phyloP scores from a whole-genome alignment of 345 rosid species.

The Eucalyptus decipiens region DNA sequence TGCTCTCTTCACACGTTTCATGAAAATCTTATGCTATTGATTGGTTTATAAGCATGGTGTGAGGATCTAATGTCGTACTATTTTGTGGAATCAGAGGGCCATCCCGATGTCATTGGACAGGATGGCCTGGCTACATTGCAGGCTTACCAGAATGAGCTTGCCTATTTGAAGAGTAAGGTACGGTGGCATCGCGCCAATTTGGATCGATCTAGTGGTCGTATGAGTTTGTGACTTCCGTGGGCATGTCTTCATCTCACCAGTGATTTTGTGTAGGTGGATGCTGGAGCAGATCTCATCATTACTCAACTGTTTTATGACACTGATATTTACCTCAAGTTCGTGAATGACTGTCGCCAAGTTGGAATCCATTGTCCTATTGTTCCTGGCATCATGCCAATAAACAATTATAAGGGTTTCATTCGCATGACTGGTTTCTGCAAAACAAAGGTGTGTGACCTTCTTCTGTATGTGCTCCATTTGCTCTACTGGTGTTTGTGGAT shows the following conservation, averaged over 20 bases:
- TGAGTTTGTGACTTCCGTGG: neutral
- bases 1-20: neutral
- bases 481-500: neutral
- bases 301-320: conserved; percentile 92
- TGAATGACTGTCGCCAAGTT: conserved; percentile 85
- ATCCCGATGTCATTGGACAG: conserved; percentile 74
- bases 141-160: conserved; percentile 73
- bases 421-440: conserved; percentile 98
- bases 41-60: neutral
- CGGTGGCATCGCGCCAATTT: neutral
- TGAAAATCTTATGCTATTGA: neutral
- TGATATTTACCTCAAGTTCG: conserved; percentile 82
- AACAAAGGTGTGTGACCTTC: conserved; percentile 41
- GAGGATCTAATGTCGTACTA: neutral
- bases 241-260: neutral
- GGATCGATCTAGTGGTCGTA: neutral
- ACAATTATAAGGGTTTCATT: conserved; percentile 81
- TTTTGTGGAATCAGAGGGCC: conserved; percentile 50
- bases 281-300: conserved; percentile 87
- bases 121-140: conserved; percentile 65
- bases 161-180: conserved; percentile 85
- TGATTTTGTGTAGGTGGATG: conserved; percentile 57
- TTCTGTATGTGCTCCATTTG: neutral
- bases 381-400: conserved; percentile 94
- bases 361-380: conserved; percentile 84